Evolutionary conservation across 1,284 basidiomycete genomes (phyloP), one percentile per base, ranked within the genome.

Genomic region (Cutaneotrichosporon dermatis): DNA sequence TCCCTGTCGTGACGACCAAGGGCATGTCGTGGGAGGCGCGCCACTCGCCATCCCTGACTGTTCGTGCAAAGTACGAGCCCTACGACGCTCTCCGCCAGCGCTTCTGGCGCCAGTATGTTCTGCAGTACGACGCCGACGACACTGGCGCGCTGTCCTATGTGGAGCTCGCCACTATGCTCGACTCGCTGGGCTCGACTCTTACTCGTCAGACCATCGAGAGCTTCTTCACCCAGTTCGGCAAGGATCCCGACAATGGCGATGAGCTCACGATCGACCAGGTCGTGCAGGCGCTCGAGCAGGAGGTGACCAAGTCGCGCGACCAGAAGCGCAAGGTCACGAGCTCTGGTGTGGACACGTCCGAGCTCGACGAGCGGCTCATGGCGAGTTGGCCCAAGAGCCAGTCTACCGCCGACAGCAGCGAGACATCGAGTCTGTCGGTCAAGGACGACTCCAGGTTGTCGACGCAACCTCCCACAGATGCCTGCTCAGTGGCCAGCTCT

Each of bases 81-180:
- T 99, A 98, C 73, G 90, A 88, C 64, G 89, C 90, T 11, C 83
- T 94, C 5, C 88, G 91, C 4, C 91, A 93, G 73, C 85, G 84
- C 0, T 96, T 98, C 82, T 97, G 93, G 94, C 81, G 87, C 1
- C 88, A 92, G 66, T 93, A 93, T 72, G 83, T 95, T 41, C 84
- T 85, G 61, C 88, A 96, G 67, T 99, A 96, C 76, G 94, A 98
- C 69, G 84, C 87, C 0, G 92, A 95, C 75, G 90, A 95, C 63
- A 89, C 86, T 0, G 80, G 81, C n/a, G 78, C 83, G 1, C 79
- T 95, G 43, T 94, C 91, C 0, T 86, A 87, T 61, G 80, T 95
- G 55, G 95, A 99, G 76, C 82, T 99, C 33, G 88, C 88, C 0
- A 89, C 90, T n/a, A 95, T 98, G 91, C 87, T 99, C 54, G 93